Evolutionary conservation across 192 early-diverging fungal genomes (phyloP).

Genomic region (Linderina pennispora): DNA sequence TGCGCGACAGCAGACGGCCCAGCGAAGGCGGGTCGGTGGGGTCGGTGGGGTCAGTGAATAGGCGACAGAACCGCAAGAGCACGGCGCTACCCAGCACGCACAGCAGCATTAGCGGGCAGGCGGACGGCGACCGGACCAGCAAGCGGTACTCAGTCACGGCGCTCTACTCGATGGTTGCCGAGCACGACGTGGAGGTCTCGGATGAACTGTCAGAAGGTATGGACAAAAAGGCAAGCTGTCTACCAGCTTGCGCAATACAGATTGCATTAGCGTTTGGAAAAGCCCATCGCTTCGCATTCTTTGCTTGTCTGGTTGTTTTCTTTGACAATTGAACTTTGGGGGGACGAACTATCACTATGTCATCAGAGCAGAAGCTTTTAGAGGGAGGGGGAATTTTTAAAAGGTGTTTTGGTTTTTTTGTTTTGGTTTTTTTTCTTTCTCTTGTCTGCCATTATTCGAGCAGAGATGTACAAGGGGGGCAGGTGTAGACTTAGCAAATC

Average conservation of each 20-base stretch:
- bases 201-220: conserved; percentile 88
- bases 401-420: not conserved
- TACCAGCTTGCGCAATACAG: too few species aligned
- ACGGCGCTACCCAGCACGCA: conserved; percentile 22
- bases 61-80: conserved; percentile 5
- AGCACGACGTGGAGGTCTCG: conserved; percentile 88
- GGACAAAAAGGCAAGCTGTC: too few species aligned
- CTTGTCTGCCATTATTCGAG: not conserved
- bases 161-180: conserved; percentile 77
- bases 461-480: too few species aligned
- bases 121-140: conserved; percentile 50
- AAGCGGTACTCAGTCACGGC: conserved; percentile 66
- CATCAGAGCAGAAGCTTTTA: too few species aligned
- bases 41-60: too few species aligned
- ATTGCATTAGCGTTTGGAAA: too few species aligned
- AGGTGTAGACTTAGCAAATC: too few species aligned
- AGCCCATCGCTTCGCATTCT: too few species aligned
- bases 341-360: too few species aligned
- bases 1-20: too few species aligned
- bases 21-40: too few species aligned
- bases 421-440: not conserved
- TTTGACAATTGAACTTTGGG: conserved; percentile 16
- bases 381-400: too few species aligned
- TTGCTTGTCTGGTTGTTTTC: not conserved
- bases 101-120: conserved; percentile 13